Conservation (phyloP, 75 land plant species). For the Larix kaempferi region DNA sequence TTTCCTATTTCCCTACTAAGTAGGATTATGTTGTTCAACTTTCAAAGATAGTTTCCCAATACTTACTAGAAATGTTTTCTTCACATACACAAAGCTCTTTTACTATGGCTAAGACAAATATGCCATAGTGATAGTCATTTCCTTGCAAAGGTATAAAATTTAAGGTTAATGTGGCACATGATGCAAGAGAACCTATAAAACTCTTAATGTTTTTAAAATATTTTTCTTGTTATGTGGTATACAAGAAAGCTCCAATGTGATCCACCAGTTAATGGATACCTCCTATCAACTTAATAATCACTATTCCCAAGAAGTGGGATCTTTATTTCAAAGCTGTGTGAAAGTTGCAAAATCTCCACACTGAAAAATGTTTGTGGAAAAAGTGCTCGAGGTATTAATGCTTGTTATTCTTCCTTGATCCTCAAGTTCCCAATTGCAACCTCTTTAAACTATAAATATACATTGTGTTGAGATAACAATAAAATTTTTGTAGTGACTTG, state of each 20-base stretch:
- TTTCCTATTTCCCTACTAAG: no score
- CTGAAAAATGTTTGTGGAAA: no score
- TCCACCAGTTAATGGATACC: no score
- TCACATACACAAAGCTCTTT: constrained; percentile 59
- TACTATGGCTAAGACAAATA: constrained; percentile 70
- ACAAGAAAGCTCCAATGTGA: constrained; percentile 88
- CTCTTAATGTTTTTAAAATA: constrained; percentile 47
- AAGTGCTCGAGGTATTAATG: no score
- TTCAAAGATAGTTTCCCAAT: constrained; percentile 30
- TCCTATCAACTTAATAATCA: constrained; percentile 9
- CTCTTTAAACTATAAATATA: constrained; percentile 83
- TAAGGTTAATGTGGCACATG: constrained; percentile 30
- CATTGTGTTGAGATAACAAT: constrained; percentile 65
- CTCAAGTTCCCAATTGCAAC: no score
- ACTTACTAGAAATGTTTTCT: constrained; percentile 7
- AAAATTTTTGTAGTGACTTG: no score
- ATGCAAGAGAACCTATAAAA: constrained; percentile 23
- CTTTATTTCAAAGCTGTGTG: constrained; percentile 50
- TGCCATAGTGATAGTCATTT: constrained; percentile 85
- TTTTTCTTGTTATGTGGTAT: constrained; percentile 34
- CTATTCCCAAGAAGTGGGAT: constrained; percentile 23
- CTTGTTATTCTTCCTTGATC: no score
- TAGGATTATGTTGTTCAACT: constrained; percentile 19
- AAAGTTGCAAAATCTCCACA: no score
- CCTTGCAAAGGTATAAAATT: constrained; percentile 58